Base-by-base conservation (phyloP, 257 asterid species). In the Coffea eugenioides region DNA sequence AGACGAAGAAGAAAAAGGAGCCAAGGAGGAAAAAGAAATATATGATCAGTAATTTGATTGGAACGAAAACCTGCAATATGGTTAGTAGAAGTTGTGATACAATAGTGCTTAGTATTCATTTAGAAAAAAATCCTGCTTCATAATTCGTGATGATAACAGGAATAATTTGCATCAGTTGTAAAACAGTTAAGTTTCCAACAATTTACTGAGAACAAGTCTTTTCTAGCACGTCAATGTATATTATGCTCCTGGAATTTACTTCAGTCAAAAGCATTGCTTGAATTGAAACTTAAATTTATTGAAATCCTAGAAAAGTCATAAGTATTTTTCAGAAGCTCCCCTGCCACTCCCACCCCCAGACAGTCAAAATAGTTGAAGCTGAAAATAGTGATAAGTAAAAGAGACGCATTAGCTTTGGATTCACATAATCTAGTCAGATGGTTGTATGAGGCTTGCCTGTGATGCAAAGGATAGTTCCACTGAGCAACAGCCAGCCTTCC, bases 401-500 rank as follows among this genome's bases (percentile, higher is more conserved):
- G 54, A 67, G 48, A 5, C 21, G 16, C 21, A 20, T 45, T 49
- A 79, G 71, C 36, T 54, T 39, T 52, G 5, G 18, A 49, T 34
- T 71, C 51, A 59, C 34, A 31, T 2, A 0, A 57, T 20, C 41
- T 64, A 78, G 71, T 39, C 51, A 48, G 69, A n/a, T 23, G 39
- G 34, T 48, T 77, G 45, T 39, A 61, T 18, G 13, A 45, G 75
- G 61, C 74, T 77, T 41, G 80, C 88, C 88, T 73, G 88, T 85
- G 80, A 85, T 85, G 80, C 88, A 85, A 68, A 85, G 88, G 79
- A 85, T 84, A 69, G 77, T 80, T 36, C 88, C 88, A 72, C 86
- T 68, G 11, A 85, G 88, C 78, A 73, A 68, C 36, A 82, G 73
- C 88, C 88, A 85, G 56, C 88, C 88, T 82, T 82, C 88, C 84